A percentile compares a stretch with the other conserved stretches of the same genome.
Evolutionary conservation across 2,329 filamentous ascomycete genomes (phyloP).

Genomic region (Claviceps purpurea): DNA sequence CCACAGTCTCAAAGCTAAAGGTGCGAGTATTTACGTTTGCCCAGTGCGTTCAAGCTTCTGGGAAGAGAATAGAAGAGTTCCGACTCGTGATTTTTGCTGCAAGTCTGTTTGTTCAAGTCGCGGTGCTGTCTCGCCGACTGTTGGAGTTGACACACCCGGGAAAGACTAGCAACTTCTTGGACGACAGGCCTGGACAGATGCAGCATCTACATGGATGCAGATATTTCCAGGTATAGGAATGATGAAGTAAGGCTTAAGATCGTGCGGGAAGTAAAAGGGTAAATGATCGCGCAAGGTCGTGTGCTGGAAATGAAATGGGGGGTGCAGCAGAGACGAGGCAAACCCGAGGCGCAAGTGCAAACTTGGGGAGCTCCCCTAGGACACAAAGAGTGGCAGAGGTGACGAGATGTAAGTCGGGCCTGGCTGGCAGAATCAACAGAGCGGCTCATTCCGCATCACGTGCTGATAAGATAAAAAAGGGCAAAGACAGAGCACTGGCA

Average conservation of each 20-base stretch:
- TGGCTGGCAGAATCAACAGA: slow-evolving; percentile 14
- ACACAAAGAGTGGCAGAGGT: slow-evolving; percentile 15
- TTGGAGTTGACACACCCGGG: not conserved
- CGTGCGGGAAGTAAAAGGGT: not conserved
- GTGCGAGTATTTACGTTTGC: not conserved
- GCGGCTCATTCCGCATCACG: slow-evolving; percentile 21
- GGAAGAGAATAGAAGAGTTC: not conserved
- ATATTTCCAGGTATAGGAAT: slow-evolving; percentile 3
- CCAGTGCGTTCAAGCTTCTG: not conserved
- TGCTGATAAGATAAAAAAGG: slow-evolving; percentile 16
- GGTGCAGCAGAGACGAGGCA: slow-evolving; percentile 6
- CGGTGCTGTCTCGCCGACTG: not conserved
- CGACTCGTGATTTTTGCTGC: not conserved
- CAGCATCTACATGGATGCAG: slow-evolving; percentile 24
- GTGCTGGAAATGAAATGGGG: not conserved
- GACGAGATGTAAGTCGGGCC: slow-evolving; percentile 18
- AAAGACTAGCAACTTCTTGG: slow-evolving; percentile 21
- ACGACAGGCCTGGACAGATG: slow-evolving; percentile 17
- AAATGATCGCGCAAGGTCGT: not conserved
- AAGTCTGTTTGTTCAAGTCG: not conserved
- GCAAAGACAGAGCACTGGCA: not conserved
- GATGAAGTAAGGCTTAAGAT: not conserved
- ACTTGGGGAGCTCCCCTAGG: slow-evolving; percentile 22
- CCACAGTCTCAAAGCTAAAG: not conserved
- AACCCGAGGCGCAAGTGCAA: slow-evolving; percentile 15